A percentile compares a stretch with the other conserved stretches of the same genome.
phyloP scores from a whole-genome alignment of 78 protist species.

The Dictyostelium firmibasis region DNA sequence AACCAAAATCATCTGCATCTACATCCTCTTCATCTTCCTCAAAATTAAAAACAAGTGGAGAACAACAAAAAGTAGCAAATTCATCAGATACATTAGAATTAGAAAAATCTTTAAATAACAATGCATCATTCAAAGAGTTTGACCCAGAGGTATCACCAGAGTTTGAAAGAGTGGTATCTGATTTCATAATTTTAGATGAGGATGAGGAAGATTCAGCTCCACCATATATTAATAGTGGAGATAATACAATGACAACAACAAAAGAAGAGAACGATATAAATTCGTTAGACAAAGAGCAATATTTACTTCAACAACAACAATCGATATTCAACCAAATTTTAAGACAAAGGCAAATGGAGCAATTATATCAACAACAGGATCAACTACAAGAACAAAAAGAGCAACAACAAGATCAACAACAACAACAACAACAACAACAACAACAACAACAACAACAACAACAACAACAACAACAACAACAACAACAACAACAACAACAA shows the following conservation, averaged over 20 bases:
- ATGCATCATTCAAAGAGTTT: constrained; percentile 17
- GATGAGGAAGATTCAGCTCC: not conserved
- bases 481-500: not conserved
- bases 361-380: not conserved
- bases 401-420: not conserved
- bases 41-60: not conserved
- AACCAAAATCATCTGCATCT: not conserved
- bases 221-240: not conserved
- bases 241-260: not conserved
- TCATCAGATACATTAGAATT: not conserved
- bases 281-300: not conserved
- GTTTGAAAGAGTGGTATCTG: constrained; percentile 44
- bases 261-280: not conserved
- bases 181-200: constrained; percentile 39
- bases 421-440: not conserved
- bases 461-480: too few relatives aligned
- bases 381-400: not conserved
- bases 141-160: constrained; percentile 32
- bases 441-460: not conserved
- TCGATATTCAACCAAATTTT: too few relatives aligned
- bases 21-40: not conserved
- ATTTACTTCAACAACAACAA: not conserved
- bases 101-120: not conserved
- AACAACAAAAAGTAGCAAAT: not conserved
- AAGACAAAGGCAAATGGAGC: not conserved